These are phyloP conservation scores for Pleurotus ostreatus DNA, from an alignment of 768 basidiomycete genomes.

Conservation along the genomic window DNA sequence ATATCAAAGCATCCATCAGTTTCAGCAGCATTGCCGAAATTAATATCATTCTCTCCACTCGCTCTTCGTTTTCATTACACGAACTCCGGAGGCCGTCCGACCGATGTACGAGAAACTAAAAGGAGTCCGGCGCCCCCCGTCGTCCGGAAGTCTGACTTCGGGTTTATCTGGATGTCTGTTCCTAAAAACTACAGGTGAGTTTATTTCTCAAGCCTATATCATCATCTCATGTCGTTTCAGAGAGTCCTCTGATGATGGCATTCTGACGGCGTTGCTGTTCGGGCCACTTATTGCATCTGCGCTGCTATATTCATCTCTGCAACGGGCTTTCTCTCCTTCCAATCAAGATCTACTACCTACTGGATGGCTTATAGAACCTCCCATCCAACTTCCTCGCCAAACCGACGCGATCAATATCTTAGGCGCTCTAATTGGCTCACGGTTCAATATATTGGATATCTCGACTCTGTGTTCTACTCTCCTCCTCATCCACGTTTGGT, in stretches of 20 bases:
- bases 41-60: slow-evolving; percentile 15
- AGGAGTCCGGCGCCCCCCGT: slow-evolving; percentile 24
- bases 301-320: slow-evolving; percentile 53
- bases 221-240: slow-evolving; percentile 32
- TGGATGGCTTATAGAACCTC: slow-evolving; percentile 78
- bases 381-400: slow-evolving; percentile 47
- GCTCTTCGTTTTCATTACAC: slow-evolving; percentile 13
- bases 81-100: slow-evolving; percentile 22
- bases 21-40: slow-evolving; percentile 13
- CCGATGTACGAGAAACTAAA: slow-evolving; percentile 44
- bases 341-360: slow-evolving; percentile 39
- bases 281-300: slow-evolving; percentile 77
- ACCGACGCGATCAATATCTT: slow-evolving; percentile 36
- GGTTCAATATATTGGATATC: slow-evolving; percentile 75
- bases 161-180: slow-evolving; percentile 88
- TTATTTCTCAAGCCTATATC: background rate
- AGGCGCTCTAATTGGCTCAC: slow-evolving; percentile 58
- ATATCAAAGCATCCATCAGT: slow-evolving; percentile 23
- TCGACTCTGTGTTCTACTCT: slow-evolving; percentile 79
- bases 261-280: slow-evolving; percentile 77
- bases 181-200: slow-evolving; percentile 79
- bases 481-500: slow-evolving; percentile 71
- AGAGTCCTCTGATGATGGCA: slow-evolving; percentile 81
- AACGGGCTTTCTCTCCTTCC: slow-evolving; percentile 22
- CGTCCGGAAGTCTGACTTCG: slow-evolving; percentile 45